Evolutionary conservation across 2,329 filamentous ascomycete genomes (phyloP).

Genomic region (Microdochium nivale): DNA sequence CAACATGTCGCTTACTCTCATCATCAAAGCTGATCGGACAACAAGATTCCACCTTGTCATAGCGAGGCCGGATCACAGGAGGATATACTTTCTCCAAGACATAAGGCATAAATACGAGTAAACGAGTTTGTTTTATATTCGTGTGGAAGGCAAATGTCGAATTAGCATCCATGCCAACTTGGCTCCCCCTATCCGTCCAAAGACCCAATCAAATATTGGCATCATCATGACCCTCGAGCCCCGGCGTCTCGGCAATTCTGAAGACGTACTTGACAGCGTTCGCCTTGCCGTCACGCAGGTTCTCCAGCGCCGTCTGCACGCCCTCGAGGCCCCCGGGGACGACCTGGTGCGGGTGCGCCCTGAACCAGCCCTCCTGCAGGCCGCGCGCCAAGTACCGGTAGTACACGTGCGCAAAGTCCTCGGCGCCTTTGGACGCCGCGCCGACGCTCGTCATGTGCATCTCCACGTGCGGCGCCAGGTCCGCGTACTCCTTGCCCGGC

Average conservation of each 20-base stretch:
- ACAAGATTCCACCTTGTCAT: too few species aligned
- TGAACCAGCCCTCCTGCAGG: constrained; percentile 25
- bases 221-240: constrained; percentile 3
- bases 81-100: too few species aligned
- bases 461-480: constrained; percentile 15
- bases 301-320: constrained; percentile 24
- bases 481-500: constrained; percentile 15
- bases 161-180: too few species aligned
- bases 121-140: too few species aligned
- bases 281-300: constrained; percentile 22
- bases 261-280: constrained; percentile 36
- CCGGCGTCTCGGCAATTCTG: constrained; percentile 18
- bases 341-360: constrained; percentile 22
- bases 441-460: constrained; percentile 12
- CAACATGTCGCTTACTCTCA: too few species aligned
- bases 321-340: constrained; percentile 22
- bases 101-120: too few species aligned
- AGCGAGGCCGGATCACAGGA: too few species aligned
- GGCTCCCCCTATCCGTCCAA: too few species aligned
- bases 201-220: constrained; percentile 1
- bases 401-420: constrained; percentile 20
- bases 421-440: constrained; percentile 9
- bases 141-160: too few species aligned
- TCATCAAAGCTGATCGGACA: too few species aligned
- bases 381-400: constrained; percentile 24